Evolutionary conservation across 495 filamentous ascomycete species (phyloP).

Genomic region (Neurospora sp.): DNA sequence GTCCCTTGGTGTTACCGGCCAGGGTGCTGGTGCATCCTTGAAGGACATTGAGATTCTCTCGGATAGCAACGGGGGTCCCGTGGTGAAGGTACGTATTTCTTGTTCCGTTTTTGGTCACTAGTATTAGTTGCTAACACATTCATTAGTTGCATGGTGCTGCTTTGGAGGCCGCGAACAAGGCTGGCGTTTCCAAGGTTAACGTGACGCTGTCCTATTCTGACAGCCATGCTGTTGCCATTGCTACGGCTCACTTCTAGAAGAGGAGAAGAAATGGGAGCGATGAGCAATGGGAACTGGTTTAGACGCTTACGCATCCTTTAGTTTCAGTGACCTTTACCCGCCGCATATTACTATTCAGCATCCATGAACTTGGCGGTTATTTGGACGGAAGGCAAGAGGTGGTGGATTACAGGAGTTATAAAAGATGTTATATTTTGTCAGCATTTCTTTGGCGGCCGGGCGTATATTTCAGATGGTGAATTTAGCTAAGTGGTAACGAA

Average conservation of each 20-base stretch:
- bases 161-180: slow-evolving; percentile 65
- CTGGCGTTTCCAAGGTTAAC: slow-evolving; percentile 73
- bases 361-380: neutral
- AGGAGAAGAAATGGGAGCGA: neutral
- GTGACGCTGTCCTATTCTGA: slow-evolving; percentile 96
- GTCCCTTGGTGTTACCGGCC: slow-evolving; percentile 75
- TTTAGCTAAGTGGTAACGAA: neutral
- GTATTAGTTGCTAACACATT: slow-evolving; percentile 30
- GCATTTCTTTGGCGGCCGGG: neutral
- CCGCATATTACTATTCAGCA: neutral
- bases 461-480: neutral
- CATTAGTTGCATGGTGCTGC: slow-evolving; percentile 75
- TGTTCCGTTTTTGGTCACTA: neutral
- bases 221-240: slow-evolving; percentile 84
- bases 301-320: neutral
- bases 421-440: neutral
- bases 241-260: slow-evolving; percentile 32
- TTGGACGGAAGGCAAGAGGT: neutral
- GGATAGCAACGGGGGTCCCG: slow-evolving; percentile 70
- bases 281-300: neutral
- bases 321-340: neutral
- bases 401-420: neutral
- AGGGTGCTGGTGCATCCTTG: slow-evolving; percentile 79
- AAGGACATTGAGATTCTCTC: slow-evolving; percentile 89
- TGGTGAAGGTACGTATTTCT: slow-evolving; percentile 62